A percentile compares a stretch with the other conserved stretches of the same genome.
Evolutionary conservation across 345 rosid species (phyloP).

Genomic region (Eucalyptus marginata): DNA sequence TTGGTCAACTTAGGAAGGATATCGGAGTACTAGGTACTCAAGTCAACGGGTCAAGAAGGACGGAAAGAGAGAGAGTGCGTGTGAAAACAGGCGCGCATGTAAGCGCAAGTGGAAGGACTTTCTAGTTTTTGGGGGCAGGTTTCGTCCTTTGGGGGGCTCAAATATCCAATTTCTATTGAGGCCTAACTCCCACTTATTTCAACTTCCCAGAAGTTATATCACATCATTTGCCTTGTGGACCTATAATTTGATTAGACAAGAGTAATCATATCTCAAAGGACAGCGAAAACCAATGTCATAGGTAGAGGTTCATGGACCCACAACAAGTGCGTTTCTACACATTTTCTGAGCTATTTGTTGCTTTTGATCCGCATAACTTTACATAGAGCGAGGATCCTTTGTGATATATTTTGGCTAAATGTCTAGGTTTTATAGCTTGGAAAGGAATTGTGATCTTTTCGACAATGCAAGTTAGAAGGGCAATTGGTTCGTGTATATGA

Average conservation of each 20-base stretch:
- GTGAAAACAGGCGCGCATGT: not conserved
- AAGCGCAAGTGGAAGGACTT: not conserved
- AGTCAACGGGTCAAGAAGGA: not conserved
- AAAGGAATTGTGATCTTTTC: not conserved
- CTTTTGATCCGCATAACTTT: not conserved
- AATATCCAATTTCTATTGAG: not conserved
- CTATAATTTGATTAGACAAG: not conserved
- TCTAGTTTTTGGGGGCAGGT: not conserved
- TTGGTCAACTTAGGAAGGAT: not conserved
- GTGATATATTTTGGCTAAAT: not conserved
- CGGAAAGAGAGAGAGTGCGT: not conserved
- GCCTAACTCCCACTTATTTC: not conserved
- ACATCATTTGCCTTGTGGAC: not conserved
- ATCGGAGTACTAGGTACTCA: not conserved
- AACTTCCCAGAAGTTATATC: not conserved
- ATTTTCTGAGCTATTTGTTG: not conserved
- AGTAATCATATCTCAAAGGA: not conserved
- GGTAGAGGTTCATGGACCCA: not conserved
- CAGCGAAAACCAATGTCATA: not conserved
- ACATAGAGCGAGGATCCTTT: not conserved
- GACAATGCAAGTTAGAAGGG: not conserved
- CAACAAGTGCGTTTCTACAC: not conserved
- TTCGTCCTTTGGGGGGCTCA: not conserved
- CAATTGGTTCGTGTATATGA: fast-evolving
- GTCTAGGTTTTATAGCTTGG: not conserved